A percentile compares a stretch with the other conserved stretches of the same genome.
These are phyloP conservation scores for Apophysomyces sp. DNA, from an alignment of 371 early-diverging fungal species.

Conservation along the genomic window DNA sequence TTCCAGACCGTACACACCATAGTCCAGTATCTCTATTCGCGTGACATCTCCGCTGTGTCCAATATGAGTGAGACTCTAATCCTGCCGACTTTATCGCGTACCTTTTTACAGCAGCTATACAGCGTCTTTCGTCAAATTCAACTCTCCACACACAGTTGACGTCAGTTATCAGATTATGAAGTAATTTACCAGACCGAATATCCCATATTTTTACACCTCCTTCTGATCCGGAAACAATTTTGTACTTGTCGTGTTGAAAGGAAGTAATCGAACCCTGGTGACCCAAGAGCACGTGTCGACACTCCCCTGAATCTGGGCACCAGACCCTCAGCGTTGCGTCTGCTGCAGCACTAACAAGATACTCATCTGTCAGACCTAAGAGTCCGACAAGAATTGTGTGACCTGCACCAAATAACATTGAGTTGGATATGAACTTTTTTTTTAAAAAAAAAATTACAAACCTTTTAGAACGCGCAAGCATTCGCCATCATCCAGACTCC, in stretches of 20 bases:
- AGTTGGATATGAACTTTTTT: background rate
- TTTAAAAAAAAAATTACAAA: too few species aligned
- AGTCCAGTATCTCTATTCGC: conserved; percentile 19
- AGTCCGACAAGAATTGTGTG: conserved; percentile 93
- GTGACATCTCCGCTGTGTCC: conserved; percentile 10
- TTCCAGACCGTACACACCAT: conserved; percentile 16
- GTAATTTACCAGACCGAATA: conserved; percentile 71
- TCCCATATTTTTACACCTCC: conserved; percentile 96
- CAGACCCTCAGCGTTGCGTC: conserved; percentile 96
- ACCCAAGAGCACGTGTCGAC: conserved; percentile 61
- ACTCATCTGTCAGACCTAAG: conserved; percentile 76
- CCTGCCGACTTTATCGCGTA: conserved; percentile 17
- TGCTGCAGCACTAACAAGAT: conserved; percentile 94
- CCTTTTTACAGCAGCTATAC: conserved; percentile 86
- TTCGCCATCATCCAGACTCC: conserved; percentile 80
- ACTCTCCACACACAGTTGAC: conserved; percentile 93
- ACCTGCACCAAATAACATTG: conserved; percentile 54
- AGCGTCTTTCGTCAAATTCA: conserved; percentile 79
- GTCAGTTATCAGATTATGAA: conserved; percentile 74
- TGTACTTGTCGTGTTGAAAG: conserved; percentile 88
- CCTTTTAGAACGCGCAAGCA: conserved; percentile 52
- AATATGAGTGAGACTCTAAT: background rate
- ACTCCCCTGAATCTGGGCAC: conserved; percentile 76
- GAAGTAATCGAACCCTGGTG: conserved; percentile 92
- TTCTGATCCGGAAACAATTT: conserved; percentile 92